Base-by-base conservation (phyloP, 2,329 filamentous ascomycete genomes). In the Tolypocladium ophioglossoides region DNA sequence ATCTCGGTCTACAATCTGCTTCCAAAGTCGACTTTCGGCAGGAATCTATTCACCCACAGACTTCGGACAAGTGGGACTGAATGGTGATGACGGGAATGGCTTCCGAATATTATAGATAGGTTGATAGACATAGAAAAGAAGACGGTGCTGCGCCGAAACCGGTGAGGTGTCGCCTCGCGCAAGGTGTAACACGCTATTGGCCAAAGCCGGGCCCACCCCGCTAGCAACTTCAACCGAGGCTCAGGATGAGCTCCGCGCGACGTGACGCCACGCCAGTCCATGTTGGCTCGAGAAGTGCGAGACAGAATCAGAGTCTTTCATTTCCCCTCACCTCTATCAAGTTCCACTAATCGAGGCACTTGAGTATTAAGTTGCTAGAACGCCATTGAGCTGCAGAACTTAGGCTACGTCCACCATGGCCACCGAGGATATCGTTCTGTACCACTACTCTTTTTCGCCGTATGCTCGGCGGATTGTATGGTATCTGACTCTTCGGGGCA, bases 401-500 rank as follows among this genome's bases (percentile, higher is more conserved):
- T 24, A 7, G 37, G 34, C 22, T n/a, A 22, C 22, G n/a, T 39
- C 41, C 41, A 57, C 35, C 4, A 66, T 66, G 64, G 51, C 61
- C 10, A 40, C 50, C 40, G 53, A 58, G 27, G 52, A 55, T 3
- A 77, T 85, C 22, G 72, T 87, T 9, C 63, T 89, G 1, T 88
- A 85, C 66, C 83, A 87, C 67, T 89, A 89, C 65, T 65, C 73
- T 1, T 76, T 73, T 62, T 88, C 85, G 12, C 84, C 85, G 0
- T 88, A 80, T 62, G 84, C 83, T 9, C 75, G 75, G 53, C 73
- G 84, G 56, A 68, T 89, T 32, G 68, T 78, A 30, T 88, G 84
- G 84, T 89, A 89, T 64, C 73, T 89, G 14, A 74, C 76, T 40
- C 76, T 89, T 4, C 79, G 85, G 44, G 77, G 77, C 30, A 85